Percentiles rank a stretch among this genome's conserved stretches.
Evolutionary conservation across 2,329 filamentous ascomycete genomes (phyloP).

Genomic region (Penicillium sp.): DNA sequence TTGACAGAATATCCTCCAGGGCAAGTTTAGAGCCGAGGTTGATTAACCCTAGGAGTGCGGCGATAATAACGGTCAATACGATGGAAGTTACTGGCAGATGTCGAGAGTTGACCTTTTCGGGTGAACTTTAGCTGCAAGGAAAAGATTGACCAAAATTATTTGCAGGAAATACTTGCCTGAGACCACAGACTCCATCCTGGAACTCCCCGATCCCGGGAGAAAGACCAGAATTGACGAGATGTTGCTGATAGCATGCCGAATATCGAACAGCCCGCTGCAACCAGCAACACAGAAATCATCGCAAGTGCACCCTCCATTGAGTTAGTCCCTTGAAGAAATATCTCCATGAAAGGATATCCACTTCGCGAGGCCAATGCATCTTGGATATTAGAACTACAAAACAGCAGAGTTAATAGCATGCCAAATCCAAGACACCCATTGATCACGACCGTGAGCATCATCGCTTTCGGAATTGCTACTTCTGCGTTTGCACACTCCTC

Average conservation of each 20-base stretch:
- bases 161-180: slow-evolving; percentile 21
- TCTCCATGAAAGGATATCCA: slow-evolving; percentile 39
- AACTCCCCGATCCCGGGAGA: slow-evolving; percentile 42
- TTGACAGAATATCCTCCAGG: slow-evolving; percentile 55
- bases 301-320: slow-evolving; percentile 23
- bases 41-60: slow-evolving; percentile 50
- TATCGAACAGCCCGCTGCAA: slow-evolving; percentile 33
- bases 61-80: slow-evolving; percentile 30
- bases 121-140: too few relatives aligned
- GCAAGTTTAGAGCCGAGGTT: slow-evolving; percentile 56
- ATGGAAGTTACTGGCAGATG: slow-evolving; percentile 34
- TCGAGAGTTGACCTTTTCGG: background rate
- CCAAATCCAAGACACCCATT: slow-evolving; percentile 11
- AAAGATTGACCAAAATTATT: too few relatives aligned
- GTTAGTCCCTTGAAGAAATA: slow-evolving; percentile 50
- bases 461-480: background rate
- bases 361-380: slow-evolving; percentile 33
- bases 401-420: slow-evolving; percentile 37
- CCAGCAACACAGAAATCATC: slow-evolving; percentile 31
- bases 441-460: background rate
- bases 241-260: slow-evolving; percentile 39
- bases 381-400: slow-evolving; percentile 37
- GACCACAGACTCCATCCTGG: slow-evolving; percentile 34
- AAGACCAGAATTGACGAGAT: slow-evolving; percentile 41
- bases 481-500: background rate